A percentile compares a stretch with the other conserved stretches of the same genome.
Conservation (phyloP, 805 yeast species). For the Wickerhamomyces rabaulensis region DNA sequence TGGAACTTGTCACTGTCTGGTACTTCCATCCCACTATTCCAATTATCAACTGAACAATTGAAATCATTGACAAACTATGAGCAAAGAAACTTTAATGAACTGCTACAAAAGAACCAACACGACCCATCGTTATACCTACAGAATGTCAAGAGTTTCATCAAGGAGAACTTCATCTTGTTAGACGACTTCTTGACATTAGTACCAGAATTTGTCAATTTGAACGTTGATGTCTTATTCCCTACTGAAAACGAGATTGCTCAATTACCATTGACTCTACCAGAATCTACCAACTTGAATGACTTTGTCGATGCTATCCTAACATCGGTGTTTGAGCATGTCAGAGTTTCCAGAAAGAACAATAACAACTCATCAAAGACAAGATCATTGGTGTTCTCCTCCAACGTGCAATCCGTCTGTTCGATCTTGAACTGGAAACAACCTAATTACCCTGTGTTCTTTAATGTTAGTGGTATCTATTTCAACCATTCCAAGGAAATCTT, state of each 20-base stretch:
- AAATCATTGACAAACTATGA: slow-evolving; percentile 26
- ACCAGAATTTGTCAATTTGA: slow-evolving; percentile 58
- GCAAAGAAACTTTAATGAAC: slow-evolving; percentile 28
- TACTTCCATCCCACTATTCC: slow-evolving; percentile 55
- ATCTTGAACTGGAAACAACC: slow-evolving; percentile 98
- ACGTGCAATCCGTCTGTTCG: slow-evolving; percentile 87
- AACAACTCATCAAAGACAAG: slow-evolving; percentile 34
- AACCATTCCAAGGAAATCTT: slow-evolving; percentile 25
- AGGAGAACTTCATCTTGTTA: slow-evolving; percentile 47
- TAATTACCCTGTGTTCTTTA: slow-evolving; percentile 88
- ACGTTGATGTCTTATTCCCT: slow-evolving; percentile 75
- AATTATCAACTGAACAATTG: slow-evolving; percentile 36
- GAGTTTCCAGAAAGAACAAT: slow-evolving; percentile 30
- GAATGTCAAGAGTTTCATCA: slow-evolving; percentile 8
- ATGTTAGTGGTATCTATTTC: slow-evolving; percentile 61
- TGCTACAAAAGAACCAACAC: slow-evolving; percentile 18
- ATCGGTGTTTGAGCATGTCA: slow-evolving; percentile 72
- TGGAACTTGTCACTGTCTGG: slow-evolving; percentile 48
- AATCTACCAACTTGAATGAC: slow-evolving; percentile 52
- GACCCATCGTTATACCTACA: slow-evolving; percentile 1
- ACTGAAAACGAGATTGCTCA: slow-evolving; percentile 42
- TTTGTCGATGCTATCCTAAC: slow-evolving; percentile 72
- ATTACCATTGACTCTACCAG: slow-evolving; percentile 35
- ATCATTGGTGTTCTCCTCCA: slow-evolving; percentile 77
- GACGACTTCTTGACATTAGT: slow-evolving; percentile 50